Evolutionary conservation across 495 filamentous ascomycete genomes (phyloP).

Genomic region (Astrocystis sublimbata): DNA sequence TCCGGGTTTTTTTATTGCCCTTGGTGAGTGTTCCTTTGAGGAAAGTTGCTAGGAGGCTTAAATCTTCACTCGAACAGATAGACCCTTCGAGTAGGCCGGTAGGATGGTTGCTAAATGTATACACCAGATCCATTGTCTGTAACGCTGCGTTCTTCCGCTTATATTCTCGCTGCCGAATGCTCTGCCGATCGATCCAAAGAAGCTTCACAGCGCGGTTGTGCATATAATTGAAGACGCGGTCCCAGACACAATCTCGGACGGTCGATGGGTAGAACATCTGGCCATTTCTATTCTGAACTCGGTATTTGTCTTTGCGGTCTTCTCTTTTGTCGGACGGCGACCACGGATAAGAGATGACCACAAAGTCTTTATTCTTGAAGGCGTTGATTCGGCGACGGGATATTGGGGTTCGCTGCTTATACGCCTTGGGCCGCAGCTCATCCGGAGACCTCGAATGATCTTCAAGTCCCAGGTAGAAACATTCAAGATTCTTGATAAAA

Average conservation of each 20-base stretch:
- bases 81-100: not conserved
- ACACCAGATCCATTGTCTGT: not conserved
- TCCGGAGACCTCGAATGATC: not conserved
- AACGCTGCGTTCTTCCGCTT: not conserved
- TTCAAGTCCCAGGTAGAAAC: not conserved
- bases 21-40: not conserved
- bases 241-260: not conserved
- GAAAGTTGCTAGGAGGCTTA: not conserved
- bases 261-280: not conserved
- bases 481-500: not conserved
- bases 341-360: not conserved
- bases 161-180: not conserved
- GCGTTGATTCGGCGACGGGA: not conserved
- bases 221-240: not conserved
- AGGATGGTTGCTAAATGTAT: not conserved
- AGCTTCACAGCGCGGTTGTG: not conserved
- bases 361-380: not conserved
- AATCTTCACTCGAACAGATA: not conserved
- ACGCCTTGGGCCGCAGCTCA: not conserved
- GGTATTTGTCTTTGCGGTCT: not conserved
- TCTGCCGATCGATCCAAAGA: not conserved
- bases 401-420: not conserved
- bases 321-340: not conserved
- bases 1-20: not conserved
- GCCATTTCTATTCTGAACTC: not conserved